Percentiles rank a stretch among this genome's conserved stretches.
Evolutionary conservation across 495 filamentous ascomycete genomes (phyloP).

Genomic region (Aspergillus baeticus): DNA sequence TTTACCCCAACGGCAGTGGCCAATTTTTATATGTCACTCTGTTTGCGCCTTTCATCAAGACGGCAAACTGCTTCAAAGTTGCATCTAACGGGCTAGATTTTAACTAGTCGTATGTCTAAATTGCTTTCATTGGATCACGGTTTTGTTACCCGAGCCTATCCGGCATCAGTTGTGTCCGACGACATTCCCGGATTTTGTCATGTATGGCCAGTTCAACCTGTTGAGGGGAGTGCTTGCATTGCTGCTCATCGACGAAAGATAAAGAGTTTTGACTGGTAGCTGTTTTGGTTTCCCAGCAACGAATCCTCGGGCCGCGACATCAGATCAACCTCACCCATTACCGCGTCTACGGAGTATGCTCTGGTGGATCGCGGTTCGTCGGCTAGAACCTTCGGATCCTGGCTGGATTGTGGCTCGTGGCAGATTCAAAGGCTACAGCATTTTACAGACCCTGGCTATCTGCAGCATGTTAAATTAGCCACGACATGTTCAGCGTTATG

Average conservation of each 20-base stretch:
- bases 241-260: background rate
- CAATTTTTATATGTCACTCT: conserved; percentile 3
- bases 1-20: background rate
- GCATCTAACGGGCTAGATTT: conserved; percentile 1
- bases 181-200: background rate
- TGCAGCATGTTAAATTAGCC: background rate
- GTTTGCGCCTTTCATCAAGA: conserved; percentile 3
- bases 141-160: background rate
- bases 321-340: background rate
- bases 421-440: background rate
- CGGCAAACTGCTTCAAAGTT: conserved; percentile 4
- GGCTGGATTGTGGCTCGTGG: background rate
- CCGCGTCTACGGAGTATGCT: background rate
- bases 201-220: background rate
- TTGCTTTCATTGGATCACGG: background rate
- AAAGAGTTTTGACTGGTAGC: background rate
- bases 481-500: background rate
- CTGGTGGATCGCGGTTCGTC: background rate
- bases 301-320: background rate
- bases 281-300: background rate
- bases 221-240: background rate
- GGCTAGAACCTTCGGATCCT: background rate
- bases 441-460: background rate
- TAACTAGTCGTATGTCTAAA: background rate
- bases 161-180: background rate